Percentiles rank a stretch among this genome's conserved stretches.
phyloP scores from a whole-genome alignment of 208 protist genomes.

The Phytomonas francai region DNA sequence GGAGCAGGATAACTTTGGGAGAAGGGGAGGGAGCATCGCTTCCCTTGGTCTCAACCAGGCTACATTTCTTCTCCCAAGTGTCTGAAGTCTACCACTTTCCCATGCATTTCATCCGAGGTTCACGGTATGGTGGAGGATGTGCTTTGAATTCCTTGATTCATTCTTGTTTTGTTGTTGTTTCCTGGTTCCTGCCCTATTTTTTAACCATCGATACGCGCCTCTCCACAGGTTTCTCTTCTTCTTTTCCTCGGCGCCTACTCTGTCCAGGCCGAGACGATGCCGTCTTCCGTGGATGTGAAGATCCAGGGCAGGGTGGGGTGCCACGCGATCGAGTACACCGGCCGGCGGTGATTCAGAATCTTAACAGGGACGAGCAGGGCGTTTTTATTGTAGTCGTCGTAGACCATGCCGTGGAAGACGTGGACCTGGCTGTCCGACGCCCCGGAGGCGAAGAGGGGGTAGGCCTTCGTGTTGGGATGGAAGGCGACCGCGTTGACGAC shows the following conservation, averaged over 20 bases:
- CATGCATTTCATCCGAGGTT: not conserved
- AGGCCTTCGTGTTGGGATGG: slow-evolving; percentile 82
- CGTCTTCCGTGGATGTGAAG: slow-evolving; percentile 96
- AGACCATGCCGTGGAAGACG: slow-evolving; percentile 94
- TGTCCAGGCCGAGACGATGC: slow-evolving; percentile 89
- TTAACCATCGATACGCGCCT: not conserved
- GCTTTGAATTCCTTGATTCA: not conserved
- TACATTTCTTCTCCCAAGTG: not conserved
- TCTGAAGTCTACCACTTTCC: not conserved
- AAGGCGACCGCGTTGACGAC: slow-evolving; percentile 91
- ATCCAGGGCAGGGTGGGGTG: slow-evolving; percentile 99
- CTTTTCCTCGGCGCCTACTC: slow-evolving; percentile 29
- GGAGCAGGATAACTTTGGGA: not conserved
- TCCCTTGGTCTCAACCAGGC: not conserved
- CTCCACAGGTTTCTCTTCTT: not conserved
- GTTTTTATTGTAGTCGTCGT: slow-evolving; percentile 97
- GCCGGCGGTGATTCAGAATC: slow-evolving; percentile 93
- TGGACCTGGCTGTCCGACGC: slow-evolving; percentile 94
- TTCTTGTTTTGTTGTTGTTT: no score
- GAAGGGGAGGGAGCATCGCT: not conserved
- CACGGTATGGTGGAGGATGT: not conserved
- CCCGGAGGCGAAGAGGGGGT: slow-evolving; percentile 96
- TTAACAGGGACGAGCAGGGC: slow-evolving; percentile 99
- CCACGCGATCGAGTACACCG: slow-evolving; percentile 91
- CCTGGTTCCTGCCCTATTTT: not conserved